Percentiles rank a stretch among this genome's conserved stretches.
Evolutionary conservation across 2,329 filamentous ascomycete genomes (phyloP).

Genomic region (Parafenestella ontariensis): DNA sequence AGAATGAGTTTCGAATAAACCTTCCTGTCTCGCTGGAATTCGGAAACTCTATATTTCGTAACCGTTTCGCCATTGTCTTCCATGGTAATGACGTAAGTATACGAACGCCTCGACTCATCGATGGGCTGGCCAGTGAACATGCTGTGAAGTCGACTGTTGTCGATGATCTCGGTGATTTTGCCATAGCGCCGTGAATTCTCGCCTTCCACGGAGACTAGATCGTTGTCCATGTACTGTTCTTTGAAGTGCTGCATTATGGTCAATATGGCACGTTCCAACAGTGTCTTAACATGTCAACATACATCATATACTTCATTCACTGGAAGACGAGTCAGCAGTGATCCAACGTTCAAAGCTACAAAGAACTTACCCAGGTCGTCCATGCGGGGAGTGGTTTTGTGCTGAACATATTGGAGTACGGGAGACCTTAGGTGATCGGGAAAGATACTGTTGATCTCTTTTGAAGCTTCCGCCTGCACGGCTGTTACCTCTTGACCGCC

Average conservation of each 20-base stretch:
- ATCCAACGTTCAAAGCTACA: constrained; percentile 13
- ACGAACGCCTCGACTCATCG: constrained; percentile 41
- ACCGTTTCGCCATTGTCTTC: constrained; percentile 51
- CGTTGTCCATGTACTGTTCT: constrained; percentile 42
- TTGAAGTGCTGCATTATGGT: constrained; percentile 40
- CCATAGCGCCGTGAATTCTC: constrained; percentile 39
- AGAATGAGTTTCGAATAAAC: constrained; percentile 94
- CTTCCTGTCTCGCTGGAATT: constrained; percentile 86
- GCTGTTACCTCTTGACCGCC: constrained; percentile 39
- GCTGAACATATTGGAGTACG: constrained; percentile 88
- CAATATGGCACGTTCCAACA: constrained; percentile 1
- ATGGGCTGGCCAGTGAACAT: constrained; percentile 34
- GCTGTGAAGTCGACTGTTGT: constrained; percentile 38
- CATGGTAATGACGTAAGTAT: constrained; percentile 42
- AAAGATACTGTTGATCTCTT: constrained; percentile 89
- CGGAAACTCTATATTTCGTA: constrained; percentile 56
- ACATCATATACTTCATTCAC: constrained; percentile 44
- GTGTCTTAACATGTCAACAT: constrained; percentile 6
- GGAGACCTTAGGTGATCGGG: constrained; percentile 91
- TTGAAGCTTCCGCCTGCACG: constrained; percentile 67
- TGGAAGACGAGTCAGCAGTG: constrained; percentile 36
- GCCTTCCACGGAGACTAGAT: constrained; percentile 44
- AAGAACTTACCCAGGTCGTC: constrained; percentile 71
- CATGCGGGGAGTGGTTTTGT: constrained; percentile 82
- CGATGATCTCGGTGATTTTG: constrained; percentile 39